Percentiles rank a stretch among this genome's conserved stretches.
Conservation (phyloP, 2,329 filamentous ascomycete species). For the Colletotrichum cordylinicola region DNA sequence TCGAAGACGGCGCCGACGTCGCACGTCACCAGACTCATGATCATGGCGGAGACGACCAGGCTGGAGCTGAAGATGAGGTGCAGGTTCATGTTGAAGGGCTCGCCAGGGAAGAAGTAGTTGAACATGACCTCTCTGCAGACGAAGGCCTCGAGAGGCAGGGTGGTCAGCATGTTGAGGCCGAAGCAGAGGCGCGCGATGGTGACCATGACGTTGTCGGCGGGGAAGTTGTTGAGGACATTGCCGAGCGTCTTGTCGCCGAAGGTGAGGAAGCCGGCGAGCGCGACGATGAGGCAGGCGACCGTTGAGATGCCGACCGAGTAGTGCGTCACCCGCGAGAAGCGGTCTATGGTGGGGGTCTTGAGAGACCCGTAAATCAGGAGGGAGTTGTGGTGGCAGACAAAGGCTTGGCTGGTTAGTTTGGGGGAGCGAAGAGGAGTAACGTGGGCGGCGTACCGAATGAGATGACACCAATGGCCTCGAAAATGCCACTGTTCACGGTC, state of each 20-base stretch:
- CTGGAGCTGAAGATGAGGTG: constrained; percentile 87
- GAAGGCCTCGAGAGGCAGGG: constrained; percentile 93
- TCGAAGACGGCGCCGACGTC: constrained; percentile 96
- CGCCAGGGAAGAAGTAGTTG: constrained; percentile 76
- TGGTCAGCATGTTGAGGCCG: constrained; percentile 98
- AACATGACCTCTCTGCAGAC: constrained; percentile 97
- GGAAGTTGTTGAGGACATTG: constrained; percentile 98
- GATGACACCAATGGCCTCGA: constrained; percentile 96
- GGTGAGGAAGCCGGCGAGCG: constrained; percentile 85
- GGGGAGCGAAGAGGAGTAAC: neutral
- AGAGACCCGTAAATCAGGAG: constrained; percentile 97
- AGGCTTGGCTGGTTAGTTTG: constrained; percentile 52
- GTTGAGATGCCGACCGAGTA: constrained; percentile 91
- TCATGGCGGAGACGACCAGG: constrained; percentile 81
- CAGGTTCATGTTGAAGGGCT: constrained; percentile 79
- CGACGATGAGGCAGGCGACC: constrained; percentile 89
- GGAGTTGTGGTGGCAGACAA: constrained; percentile 89
- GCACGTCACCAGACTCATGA: constrained; percentile 83
- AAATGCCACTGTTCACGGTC: constrained; percentile 85
- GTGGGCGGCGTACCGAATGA: constrained; percentile 75
- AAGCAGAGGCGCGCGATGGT: constrained; percentile 95
- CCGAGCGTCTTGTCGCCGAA: constrained; percentile 92
- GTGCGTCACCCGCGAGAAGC: constrained; percentile 92
- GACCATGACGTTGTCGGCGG: constrained; percentile 87
- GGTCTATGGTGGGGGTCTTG: constrained; percentile 91